phyloP scores from a whole-genome alignment of 2,329 filamentous ascomycete species.

The Colletotrichum sp. region DNA sequence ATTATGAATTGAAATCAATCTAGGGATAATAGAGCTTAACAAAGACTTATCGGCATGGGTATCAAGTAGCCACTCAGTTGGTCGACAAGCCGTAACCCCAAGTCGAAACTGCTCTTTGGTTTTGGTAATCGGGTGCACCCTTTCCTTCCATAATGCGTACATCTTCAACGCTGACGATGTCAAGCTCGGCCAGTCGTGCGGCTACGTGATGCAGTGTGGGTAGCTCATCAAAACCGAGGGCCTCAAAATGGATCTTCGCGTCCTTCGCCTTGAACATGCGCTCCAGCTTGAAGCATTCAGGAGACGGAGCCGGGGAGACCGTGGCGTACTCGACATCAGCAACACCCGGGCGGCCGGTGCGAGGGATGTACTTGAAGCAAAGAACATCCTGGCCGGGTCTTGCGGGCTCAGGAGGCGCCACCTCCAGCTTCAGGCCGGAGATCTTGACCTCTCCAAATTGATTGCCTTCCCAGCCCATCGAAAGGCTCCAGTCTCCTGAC shows the following conservation, averaged over 20 bases:
- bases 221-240: constrained; percentile 55
- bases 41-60: background rate
- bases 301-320: constrained; percentile 29
- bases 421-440: background rate
- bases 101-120: background rate
- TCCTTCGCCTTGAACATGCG: constrained; percentile 41
- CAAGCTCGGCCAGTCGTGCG: constrained; percentile 55
- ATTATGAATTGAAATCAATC: background rate
- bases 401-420: constrained; percentile 31
- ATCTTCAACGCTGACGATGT: constrained; percentile 53
- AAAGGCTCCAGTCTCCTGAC: background rate
- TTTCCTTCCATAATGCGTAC: constrained; percentile 48
- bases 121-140: constrained; percentile 20
- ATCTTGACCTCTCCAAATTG: background rate
- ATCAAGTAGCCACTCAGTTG: background rate
- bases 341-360: constrained; percentile 53
- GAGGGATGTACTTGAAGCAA: constrained; percentile 62
- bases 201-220: constrained; percentile 67
- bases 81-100: background rate
- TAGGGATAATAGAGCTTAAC: background rate
- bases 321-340: constrained; percentile 59
- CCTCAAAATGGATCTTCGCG: constrained; percentile 48
- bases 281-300: constrained; percentile 30
- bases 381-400: constrained; percentile 47
- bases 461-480: background rate